These are phyloP conservation scores for Fraxinus excelsior DNA, from an alignment of 257 asterid species.

Conservation along the genomic window DNA sequence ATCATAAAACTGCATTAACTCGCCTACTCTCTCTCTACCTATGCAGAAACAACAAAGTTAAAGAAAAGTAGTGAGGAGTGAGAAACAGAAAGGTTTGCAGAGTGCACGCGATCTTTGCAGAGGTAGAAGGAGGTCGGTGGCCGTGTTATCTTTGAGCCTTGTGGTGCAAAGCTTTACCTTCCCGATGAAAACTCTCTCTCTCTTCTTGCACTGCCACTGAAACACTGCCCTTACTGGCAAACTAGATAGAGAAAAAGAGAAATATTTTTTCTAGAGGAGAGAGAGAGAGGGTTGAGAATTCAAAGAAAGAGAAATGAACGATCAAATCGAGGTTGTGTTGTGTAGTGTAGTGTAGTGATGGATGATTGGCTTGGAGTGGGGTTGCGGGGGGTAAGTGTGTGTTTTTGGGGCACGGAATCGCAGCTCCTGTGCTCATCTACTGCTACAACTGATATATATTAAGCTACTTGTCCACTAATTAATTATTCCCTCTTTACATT, in stretches of 20 bases:
- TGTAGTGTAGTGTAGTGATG: slow-evolving; percentile 12
- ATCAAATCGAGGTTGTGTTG: slow-evolving; percentile 49
- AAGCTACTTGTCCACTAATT: slow-evolving; percentile 36
- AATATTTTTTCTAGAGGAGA: too few species aligned
- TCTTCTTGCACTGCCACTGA: slow-evolving; percentile 78
- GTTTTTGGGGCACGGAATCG: slow-evolving; percentile 33
- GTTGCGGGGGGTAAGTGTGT: slow-evolving; percentile 13
- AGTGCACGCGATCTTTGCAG: slow-evolving; percentile 37
- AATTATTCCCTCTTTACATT: slow-evolving; percentile 10
- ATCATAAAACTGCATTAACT: slow-evolving; percentile 5
- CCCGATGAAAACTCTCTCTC: slow-evolving; percentile 83
- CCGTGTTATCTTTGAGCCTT: slow-evolving; percentile 20
- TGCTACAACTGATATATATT: too few species aligned
- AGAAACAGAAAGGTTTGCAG: slow-evolving; percentile 21
- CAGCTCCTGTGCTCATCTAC: slow-evolving; percentile 16
- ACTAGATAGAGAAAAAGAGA: slow-evolving; percentile 31
- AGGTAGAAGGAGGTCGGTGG: slow-evolving; percentile 6
- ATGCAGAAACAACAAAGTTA: slow-evolving; percentile 19
- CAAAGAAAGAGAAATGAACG: slow-evolving; percentile 29
- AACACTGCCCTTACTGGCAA: slow-evolving; percentile 74
- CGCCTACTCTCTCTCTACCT: slow-evolving; percentile 12
- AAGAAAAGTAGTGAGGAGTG: slow-evolving; percentile 2
- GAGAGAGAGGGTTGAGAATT: slow-evolving; percentile 8
- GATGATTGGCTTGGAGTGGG: slow-evolving; percentile 21
- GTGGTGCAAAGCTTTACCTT: slow-evolving; percentile 64